These are phyloP conservation scores for Pezicula carpinea DNA, from an alignment of 2,329 filamentous ascomycete genomes.

Conservation along the genomic window DNA sequence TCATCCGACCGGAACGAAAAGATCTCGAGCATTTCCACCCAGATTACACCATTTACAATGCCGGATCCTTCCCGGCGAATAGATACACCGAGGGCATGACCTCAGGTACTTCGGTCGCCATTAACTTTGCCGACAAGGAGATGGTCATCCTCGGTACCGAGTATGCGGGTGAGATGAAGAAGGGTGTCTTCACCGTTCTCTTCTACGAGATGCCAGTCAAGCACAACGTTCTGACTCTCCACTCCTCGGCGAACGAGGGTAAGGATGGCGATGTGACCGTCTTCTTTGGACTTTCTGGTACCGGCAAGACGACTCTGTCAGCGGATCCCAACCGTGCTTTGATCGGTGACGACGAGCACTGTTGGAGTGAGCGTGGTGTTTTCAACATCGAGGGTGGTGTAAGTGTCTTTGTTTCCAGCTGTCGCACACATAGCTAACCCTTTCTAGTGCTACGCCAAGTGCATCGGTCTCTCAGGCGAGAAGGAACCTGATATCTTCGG, in stretches of 20 bases:
- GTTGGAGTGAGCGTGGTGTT: constrained; percentile 93
- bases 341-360: constrained; percentile 99
- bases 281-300: constrained; percentile 98
- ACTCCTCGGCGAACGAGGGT: constrained; percentile 98
- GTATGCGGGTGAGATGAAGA: constrained; percentile 97
- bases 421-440: constrained; percentile 8
- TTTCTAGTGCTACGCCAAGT: constrained; percentile 86
- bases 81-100: constrained; percentile 98
- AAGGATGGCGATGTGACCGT: constrained; percentile 92
- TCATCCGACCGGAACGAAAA: constrained; percentile 86
- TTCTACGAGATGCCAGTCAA: constrained; percentile 99
- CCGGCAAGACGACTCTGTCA: constrained; percentile 96
- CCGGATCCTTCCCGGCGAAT: constrained; percentile 96
- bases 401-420: constrained; percentile 16
- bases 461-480: constrained; percentile 92
- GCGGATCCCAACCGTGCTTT: constrained; percentile 93
- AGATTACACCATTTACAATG: constrained; percentile 99
- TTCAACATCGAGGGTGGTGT: constrained; percentile 98
- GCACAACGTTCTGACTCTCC: constrained; percentile 97
- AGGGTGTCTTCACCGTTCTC: constrained; percentile 96
- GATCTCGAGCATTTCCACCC: constrained; percentile 97
- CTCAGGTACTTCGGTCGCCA: constrained; percentile 92
- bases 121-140: constrained; percentile 99
- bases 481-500: constrained; percentile 98
- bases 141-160: constrained; percentile 99